A percentile compares a stretch with the other conserved stretches of the same genome.
Evolutionary conservation across 2,329 filamentous ascomycete genomes (phyloP).

Genomic region (Neonectria hederae): DNA sequence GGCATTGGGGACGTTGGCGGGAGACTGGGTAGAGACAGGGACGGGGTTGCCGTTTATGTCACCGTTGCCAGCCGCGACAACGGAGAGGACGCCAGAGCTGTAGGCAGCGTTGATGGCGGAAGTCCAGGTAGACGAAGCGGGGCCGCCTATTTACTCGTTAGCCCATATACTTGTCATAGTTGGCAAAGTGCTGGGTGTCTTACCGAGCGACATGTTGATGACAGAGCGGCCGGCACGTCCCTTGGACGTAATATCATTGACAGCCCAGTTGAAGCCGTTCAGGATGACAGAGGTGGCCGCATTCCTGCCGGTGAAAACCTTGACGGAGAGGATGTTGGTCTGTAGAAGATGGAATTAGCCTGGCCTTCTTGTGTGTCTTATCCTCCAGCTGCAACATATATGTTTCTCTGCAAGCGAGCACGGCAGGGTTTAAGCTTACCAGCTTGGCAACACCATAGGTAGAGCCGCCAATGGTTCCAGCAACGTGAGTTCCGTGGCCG

Average conservation of each 20-base stretch:
- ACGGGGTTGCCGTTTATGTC: constrained; percentile 38
- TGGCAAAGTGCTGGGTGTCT: neutral
- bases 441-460: constrained; percentile 58
- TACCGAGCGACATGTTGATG: constrained; percentile 56
- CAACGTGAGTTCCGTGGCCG: constrained; percentile 56
- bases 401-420: too few relatives aligned
- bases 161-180: neutral
- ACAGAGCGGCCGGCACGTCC: constrained; percentile 44
- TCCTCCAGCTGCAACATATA: neutral
- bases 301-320: constrained; percentile 30
- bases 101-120: constrained; percentile 54
- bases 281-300: constrained; percentile 48
- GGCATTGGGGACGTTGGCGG: constrained; percentile 55
- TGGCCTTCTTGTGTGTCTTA: neutral
- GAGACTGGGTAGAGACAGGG: constrained; percentile 56
- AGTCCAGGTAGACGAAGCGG: constrained; percentile 48
- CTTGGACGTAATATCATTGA: constrained; percentile 47
- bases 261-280: constrained; percentile 53
- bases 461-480: constrained; percentile 50
- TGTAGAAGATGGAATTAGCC: neutral
- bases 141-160: constrained; percentile 41
- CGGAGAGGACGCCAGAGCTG: constrained; percentile 52
- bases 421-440: constrained; percentile 19
- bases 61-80: constrained; percentile 59
- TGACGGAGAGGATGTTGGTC: constrained; percentile 48